Conservation (phyloP, 2,329 filamentous ascomycete genomes). For the Aspergillus luchuensis region DNA sequence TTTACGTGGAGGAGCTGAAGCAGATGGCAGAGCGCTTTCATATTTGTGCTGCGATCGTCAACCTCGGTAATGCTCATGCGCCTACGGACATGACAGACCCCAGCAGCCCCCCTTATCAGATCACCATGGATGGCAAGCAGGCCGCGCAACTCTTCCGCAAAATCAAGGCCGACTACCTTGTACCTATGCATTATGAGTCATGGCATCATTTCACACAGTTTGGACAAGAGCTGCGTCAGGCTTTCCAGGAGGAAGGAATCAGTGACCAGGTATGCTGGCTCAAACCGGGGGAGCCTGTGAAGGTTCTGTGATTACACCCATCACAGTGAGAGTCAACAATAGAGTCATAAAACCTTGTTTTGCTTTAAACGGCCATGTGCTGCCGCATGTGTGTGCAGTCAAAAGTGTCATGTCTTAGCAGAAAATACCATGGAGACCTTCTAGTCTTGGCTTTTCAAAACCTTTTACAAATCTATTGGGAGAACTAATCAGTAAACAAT, state of each 20-base stretch:
- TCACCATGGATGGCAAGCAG: constrained; percentile 51
- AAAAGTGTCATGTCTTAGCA: no score
- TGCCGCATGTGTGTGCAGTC: no score
- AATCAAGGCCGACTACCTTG: constrained; percentile 44
- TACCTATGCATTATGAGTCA: constrained; percentile 53
- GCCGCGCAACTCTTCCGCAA: constrained; percentile 44
- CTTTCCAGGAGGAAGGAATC: constrained; percentile 40
- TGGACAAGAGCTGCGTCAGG: constrained; percentile 31
- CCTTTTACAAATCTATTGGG: no score
- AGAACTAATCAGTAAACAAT: no score
- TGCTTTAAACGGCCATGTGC: no score
- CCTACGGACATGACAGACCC: constrained; percentile 14
- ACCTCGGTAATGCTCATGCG: constrained; percentile 41
- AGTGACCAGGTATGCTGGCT: constrained; percentile 41
- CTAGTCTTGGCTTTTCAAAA: no score
- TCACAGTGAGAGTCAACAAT: no score
- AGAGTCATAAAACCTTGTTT: no score
- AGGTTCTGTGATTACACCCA: background rate
- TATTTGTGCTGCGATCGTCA: constrained; percentile 44
- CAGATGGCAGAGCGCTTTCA: constrained; percentile 41
- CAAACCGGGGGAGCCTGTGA: constrained; percentile 25
- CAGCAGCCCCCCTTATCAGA: constrained; percentile 32
- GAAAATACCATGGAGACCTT: no score
- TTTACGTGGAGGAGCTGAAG: constrained; percentile 48
- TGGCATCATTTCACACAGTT: constrained; percentile 51